Evolutionary conservation across 805 yeast species (phyloP), one percentile per base, ranked within the genome.

Genomic region (Wickerhamomyces xylosicus): DNA sequence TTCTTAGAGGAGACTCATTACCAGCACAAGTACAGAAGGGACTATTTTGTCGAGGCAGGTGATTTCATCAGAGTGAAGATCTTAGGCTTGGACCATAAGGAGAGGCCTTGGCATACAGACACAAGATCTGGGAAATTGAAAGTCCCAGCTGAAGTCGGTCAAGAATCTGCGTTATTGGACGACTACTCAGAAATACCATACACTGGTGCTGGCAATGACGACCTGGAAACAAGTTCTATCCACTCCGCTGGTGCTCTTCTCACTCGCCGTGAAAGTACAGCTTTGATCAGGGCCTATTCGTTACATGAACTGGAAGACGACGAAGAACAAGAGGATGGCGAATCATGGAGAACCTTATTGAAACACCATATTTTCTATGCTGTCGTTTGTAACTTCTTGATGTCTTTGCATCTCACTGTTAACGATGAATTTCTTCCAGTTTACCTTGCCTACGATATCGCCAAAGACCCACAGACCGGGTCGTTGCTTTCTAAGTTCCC

Each of bases 351-450:
- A 31, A 54, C 48, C 37, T 44, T 61, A 14, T 44, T 58, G 9
- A 52, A 52, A 11, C 56, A 62, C 19, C 51, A 56, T 17, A 58
- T 55, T 11, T 54, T 59, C 37, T 59, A 59, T 35, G 63, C 63
- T 8, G 56, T 59, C 11, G 53, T 53, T 41, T 67, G 54, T 52
- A 67, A 53, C 48, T 66, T 71, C 37, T 49, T 64, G 19, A 51
- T 67, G 46, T 59, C 74, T n/a, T 61, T 72, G 36, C 77, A 71
- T 49, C 50, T 59, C 11, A 57, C 70, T 14, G 74, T 72, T 4
- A 72, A 59, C 49, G 66, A 68, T 27, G 80, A 75, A 51, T 71
- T 77, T 39, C 49, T 76, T 33, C 82, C 83, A 1, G 67, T 77
- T 3, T 68, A 69, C 39, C 57, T 76, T 14, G 75, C 79, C 2